Evolutionary conservation across 2,329 filamentous ascomycete genomes (phyloP), one percentile per base, ranked within the genome.

Genomic region (Aureobasidium pullulans): DNA sequence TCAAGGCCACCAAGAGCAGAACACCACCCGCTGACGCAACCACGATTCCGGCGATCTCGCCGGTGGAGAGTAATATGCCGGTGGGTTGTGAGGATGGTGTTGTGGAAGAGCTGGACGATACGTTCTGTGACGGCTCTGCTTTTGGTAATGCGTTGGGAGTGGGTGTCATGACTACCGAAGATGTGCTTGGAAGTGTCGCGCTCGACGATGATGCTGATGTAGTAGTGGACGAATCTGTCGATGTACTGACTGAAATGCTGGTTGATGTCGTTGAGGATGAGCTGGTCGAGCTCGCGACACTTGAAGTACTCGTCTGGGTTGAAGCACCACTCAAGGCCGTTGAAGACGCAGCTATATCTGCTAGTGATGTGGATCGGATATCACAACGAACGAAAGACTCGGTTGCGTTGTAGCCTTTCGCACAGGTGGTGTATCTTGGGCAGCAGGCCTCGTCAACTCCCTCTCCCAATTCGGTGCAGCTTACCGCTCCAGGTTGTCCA

Each of bases 401-500:
- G 28, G 46, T 59, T 4, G 50, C 47, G 37, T 53, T 60, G 32
- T 53, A 54, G 32, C 53, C 54, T 13, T 32, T 13, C 7, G 60
- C 60, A 15, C 62, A 63, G 5, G 57, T 62, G 11, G 62, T 63
- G 28, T 57, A 37, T 31, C 50, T 37, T 13, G 59, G 62, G 40
- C 62, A 62, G 28, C 60, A 63, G 13, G 62, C 57, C 47, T 62
- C 52, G 11, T 57, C 47, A 6, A 57, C 44, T 23, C 57, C 62
- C n/a, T 42, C 32, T 9, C 34, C 57, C 6, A 62, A 39, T 8
- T 62, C 15, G 1, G 56, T 60, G 31, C 62, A 63, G 23, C 40
- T 44, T 2, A 63, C 62, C 31, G 62, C 57, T 19, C 60, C 57
- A 42, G 62, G 60, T 36, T 54, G 50, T 7, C 52, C 53, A 39